These are phyloP conservation scores for Condylostoma magnum DNA, from an alignment of 169 alveolate genomes.

Conservation along the genomic window DNA sequence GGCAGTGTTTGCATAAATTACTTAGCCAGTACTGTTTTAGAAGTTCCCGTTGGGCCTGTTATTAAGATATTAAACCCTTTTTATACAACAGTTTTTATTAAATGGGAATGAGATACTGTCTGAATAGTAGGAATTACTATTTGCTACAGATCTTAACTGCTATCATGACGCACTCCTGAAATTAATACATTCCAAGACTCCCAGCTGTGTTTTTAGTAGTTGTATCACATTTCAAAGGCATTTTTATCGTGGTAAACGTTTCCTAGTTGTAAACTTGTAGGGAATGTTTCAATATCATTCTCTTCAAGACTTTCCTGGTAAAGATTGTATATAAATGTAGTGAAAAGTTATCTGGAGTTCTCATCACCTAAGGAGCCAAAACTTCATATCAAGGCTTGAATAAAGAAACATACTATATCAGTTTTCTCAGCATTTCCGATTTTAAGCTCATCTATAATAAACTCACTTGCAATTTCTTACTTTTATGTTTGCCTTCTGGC, in stretches of 20 bases:
- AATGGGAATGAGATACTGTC: background rate
- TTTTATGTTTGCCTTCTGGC: constrained; percentile 6
- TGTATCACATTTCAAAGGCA: background rate
- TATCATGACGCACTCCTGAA: no score
- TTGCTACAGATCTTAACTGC: background rate
- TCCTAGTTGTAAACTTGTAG: no score
- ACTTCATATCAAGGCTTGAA: background rate
- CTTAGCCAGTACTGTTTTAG: constrained; percentile 82
- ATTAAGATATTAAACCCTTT: background rate
- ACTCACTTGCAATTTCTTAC: background rate
- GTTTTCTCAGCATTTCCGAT: background rate
- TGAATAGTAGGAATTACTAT: constrained; percentile 3
- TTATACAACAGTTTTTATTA: background rate
- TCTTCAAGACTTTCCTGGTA: background rate
- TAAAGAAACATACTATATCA: background rate
- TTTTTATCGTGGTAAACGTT: no score
- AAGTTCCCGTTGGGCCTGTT: constrained; percentile 81
- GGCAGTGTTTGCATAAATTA: constrained; percentile 56
- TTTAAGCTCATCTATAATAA: background rate
- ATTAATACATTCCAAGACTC: background rate
- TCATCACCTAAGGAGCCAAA: constrained; percentile 7
- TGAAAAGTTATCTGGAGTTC: background rate
- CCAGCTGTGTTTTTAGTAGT: background rate
- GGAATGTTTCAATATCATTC: no score
- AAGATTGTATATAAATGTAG: background rate